Base-by-base conservation (phyloP, 2,329 filamentous ascomycete species). In the Calonectria naviculata region DNA sequence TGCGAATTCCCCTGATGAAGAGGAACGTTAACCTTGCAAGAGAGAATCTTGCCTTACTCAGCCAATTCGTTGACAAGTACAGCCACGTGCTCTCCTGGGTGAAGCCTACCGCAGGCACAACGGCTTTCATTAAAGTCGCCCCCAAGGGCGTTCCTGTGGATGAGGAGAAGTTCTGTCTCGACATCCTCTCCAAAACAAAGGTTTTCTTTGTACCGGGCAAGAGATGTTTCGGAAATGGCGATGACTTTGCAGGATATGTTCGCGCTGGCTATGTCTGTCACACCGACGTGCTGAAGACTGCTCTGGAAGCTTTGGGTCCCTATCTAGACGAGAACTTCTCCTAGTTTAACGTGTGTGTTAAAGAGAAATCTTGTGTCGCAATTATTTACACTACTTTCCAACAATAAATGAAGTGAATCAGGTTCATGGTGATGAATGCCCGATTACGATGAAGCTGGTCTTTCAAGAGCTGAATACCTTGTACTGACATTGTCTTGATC, bases 11-110 rank as follows among this genome's bases (percentile, higher is more conserved):
- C 1, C 75, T 86, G 10, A 84, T 89, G 2, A 83, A 86, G 31
- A 91, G 93, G 17, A 88, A 94, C 38, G 38, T 70, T 7, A 36
- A 47, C 12, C 62, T 67, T 17, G 68, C 68, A 4, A 64, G 60
- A 19, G 44, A 10, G 9, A 71, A 71, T 15, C 34, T 71, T n/a
- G 26, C 19, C 1, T 26, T 71, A 0, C 28, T 71, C 19, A 41
- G 54, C 31, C 15, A 28, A 2, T 71, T 71, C 9, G 26, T 71
- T 17, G 31, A 71, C 2, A 26, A 64, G 5, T 49, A 71, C 34
- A 36, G n/a, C 13, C 31, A 67, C 15, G 31, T 71, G 7, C 56
- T 65, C 26, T 71, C 68, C 1, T 71, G 68, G 68, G 64, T 67
- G 2, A 67, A 67, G 58, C 68, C 68, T 15, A 64, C 38, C 4